Evolutionary conservation across 306 rosid species (phyloP).

Genomic region (Ziziphus jujuba): DNA sequence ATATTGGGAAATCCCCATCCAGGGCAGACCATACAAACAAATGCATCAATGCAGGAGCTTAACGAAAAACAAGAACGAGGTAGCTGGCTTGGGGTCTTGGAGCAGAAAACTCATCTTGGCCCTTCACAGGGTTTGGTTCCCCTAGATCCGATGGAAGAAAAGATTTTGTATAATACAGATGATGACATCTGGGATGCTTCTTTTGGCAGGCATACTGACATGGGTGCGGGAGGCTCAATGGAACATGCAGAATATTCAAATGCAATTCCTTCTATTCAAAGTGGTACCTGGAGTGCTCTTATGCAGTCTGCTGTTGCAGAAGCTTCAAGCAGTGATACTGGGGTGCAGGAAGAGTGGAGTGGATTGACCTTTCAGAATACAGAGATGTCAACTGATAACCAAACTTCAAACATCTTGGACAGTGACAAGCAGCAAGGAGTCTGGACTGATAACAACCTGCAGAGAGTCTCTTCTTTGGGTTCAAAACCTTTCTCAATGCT

Average conservation of each 20-base stretch:
- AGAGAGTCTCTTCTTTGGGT: slow-evolving; percentile 43
- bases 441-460: slow-evolving; percentile 53
- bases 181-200: slow-evolving; percentile 46
- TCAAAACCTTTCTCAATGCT: slow-evolving; percentile 38
- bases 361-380: slow-evolving; percentile 61
- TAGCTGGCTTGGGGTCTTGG: slow-evolving; percentile 43
- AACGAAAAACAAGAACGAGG: slow-evolving; percentile 35
- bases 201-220: slow-evolving; percentile 31
- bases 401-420: slow-evolving; percentile 46
- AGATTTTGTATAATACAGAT: slow-evolving; percentile 48
- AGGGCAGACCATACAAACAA: slow-evolving; percentile 33
- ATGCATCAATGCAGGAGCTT: slow-evolving; percentile 27
- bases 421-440: slow-evolving; percentile 46
- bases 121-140: slow-evolving; percentile 45
- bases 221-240: slow-evolving; percentile 35
- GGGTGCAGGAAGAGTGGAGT: slow-evolving; percentile 64
- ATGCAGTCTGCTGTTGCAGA: slow-evolving; percentile 71
- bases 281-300: slow-evolving; percentile 68
- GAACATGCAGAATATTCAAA: slow-evolving; percentile 27
- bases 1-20: slow-evolving; percentile 38
- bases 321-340: slow-evolving; percentile 66
- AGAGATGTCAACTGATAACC: slow-evolving; percentile 51
- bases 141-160: slow-evolving; percentile 61
- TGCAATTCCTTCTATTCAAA: slow-evolving; percentile 44
- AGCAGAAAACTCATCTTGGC: slow-evolving; percentile 36